Conservation (phyloP, 768 basidiomycete species). For the Lyophyllum decastes region DNA sequence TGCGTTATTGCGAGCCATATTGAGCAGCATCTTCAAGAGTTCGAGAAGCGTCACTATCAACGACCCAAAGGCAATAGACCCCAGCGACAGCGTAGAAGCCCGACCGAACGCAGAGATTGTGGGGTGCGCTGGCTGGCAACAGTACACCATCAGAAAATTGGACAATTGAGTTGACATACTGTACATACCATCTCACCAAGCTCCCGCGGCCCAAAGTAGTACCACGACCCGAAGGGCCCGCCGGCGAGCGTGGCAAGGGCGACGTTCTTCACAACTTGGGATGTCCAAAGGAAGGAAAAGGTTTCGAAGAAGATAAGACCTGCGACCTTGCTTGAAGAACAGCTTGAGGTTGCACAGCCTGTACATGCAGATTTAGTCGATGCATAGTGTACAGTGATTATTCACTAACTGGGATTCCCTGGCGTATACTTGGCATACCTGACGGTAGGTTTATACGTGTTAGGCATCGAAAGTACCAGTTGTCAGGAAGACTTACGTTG, state of each 20-base stretch:
- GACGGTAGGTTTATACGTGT: background rate
- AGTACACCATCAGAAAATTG: background rate
- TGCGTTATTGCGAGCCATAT: slow-evolving; percentile 58
- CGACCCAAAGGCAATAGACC: slow-evolving; percentile 84
- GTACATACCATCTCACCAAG: slow-evolving; percentile 60
- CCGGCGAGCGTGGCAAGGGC: slow-evolving; percentile 80
- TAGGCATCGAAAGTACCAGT: background rate
- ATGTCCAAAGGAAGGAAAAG: slow-evolving; percentile 87
- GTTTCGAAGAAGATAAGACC: slow-evolving; percentile 78
- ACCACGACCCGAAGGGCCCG: slow-evolving; percentile 78
- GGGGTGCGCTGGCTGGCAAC: slow-evolving; percentile 66
- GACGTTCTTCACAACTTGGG: slow-evolving; percentile 80
- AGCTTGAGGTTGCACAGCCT: slow-evolving; percentile 53
- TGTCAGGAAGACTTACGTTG: slow-evolving; percentile 46
- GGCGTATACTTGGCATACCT: slow-evolving; percentile 75
- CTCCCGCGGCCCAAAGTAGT: slow-evolving; percentile 79
- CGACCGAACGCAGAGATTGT: slow-evolving; percentile 71
- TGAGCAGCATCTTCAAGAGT: slow-evolving; percentile 60
- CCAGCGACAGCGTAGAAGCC: slow-evolving; percentile 77
- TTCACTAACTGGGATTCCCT: slow-evolving; percentile 62
- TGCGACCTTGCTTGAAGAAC: slow-evolving; percentile 74
- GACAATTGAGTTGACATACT: slow-evolving; percentile 7
- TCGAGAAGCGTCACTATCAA: slow-evolving; percentile 83
- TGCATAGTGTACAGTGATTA: background rate
- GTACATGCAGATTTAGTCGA: slow-evolving; percentile 1